These are phyloP conservation scores for Platanthera guangdongensis DNA, from an alignment of 106 monocot species.

Conservation along the genomic window DNA sequence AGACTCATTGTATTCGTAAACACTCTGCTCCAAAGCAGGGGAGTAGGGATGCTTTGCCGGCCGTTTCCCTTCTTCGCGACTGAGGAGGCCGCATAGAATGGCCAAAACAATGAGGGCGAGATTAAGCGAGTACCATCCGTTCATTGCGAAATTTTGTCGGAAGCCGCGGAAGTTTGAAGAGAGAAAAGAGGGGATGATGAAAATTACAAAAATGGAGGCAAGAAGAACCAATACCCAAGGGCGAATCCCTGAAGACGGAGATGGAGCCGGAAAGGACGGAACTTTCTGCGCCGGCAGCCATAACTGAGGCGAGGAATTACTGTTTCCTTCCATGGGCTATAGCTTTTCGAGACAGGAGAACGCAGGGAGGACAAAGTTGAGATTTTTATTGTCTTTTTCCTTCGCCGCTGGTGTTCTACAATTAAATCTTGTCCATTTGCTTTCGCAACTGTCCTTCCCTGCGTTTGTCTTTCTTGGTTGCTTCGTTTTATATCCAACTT, in stretches of 20 bases:
- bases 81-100: slow-evolving; percentile 42
- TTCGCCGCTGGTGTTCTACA: no score
- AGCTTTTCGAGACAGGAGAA: background rate
- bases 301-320: slow-evolving; percentile 9
- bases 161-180: slow-evolving; percentile 2
- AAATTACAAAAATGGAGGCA: slow-evolving; percentile 16
- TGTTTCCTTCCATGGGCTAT: slow-evolving; percentile 10
- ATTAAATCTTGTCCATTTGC: no score
- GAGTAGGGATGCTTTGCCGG: no score
- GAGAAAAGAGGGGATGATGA: slow-evolving; percentile 23
- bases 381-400: background rate
- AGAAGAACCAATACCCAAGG: slow-evolving; percentile 20
- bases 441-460: no score
- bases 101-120: slow-evolving; percentile 38
- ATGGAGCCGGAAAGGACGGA: slow-evolving; percentile 4
- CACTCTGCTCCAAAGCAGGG: no score
- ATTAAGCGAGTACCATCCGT: slow-evolving; percentile 42
- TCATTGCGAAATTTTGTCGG: slow-evolving; percentile 11
- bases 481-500: background rate
- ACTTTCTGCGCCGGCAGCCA: slow-evolving; percentile 4
- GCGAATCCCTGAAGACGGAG: slow-evolving; percentile 8
- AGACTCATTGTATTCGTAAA: no score
- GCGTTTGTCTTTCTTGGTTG: background rate
- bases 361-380: background rate
- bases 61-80: no score